Evolutionary conservation across 805 yeast species (phyloP).

Genomic region (Pichia membranifaciens): DNA sequence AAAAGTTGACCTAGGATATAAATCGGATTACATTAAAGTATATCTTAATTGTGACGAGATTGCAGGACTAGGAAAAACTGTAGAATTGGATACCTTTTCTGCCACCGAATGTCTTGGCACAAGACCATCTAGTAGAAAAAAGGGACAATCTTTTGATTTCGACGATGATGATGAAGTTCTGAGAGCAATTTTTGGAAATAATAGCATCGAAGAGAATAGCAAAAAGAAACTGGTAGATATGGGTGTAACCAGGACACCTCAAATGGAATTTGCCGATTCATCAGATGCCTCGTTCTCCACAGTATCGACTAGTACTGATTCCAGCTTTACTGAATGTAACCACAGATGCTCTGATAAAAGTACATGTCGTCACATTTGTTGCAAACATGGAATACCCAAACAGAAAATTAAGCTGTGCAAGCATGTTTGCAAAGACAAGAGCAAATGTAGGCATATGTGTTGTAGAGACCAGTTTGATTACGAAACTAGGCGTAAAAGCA

Average conservation of each 20-base stretch:
- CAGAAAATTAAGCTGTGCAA: conserved; percentile 25
- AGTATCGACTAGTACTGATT: not conserved
- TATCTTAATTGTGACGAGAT: conserved; percentile 36
- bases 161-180: conserved; percentile 18
- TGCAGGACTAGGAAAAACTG: conserved; percentile 24
- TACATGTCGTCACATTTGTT: conserved; percentile 42
- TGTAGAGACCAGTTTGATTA: conserved; percentile 18
- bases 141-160: conserved; percentile 2
- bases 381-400: conserved; percentile 35
- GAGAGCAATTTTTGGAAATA: conserved; percentile 22
- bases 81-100: conserved; percentile 1
- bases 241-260: not conserved
- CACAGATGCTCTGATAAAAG: conserved; percentile 38
- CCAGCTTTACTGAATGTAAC: conserved; percentile 28
- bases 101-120: not conserved
- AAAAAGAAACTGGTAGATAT: not conserved
- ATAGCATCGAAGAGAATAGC: not conserved
- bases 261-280: not conserved
- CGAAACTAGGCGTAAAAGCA: not conserved
- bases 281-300: not conserved
- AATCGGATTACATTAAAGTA: conserved; percentile 25
- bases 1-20: conserved; percentile 17
- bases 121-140: not conserved
- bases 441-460: conserved; percentile 34
- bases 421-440: conserved; percentile 38